Conservation (phyloP, 169 alveolate genomes). For the Amoebophrya sp. region DNA sequence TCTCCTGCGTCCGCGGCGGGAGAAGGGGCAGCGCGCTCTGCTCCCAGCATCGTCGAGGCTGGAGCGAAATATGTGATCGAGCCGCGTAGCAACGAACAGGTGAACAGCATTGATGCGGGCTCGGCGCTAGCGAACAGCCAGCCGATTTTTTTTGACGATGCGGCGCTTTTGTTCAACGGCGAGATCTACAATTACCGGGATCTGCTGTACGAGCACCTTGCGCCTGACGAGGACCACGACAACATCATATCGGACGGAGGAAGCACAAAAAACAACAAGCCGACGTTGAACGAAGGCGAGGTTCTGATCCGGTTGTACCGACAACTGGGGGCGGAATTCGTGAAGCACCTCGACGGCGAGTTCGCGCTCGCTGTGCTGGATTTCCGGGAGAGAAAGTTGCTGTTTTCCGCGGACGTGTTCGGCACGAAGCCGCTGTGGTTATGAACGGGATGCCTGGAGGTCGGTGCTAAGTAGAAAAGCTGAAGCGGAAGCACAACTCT, state of each 20-base stretch:
- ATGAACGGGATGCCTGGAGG: no score
- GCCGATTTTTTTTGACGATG: background rate
- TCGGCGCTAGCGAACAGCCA: background rate
- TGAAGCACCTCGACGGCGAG: slow-evolving; percentile 5
- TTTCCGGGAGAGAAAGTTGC: background rate
- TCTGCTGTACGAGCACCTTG: background rate
- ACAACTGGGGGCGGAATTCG: background rate
- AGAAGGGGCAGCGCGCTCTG: no score
- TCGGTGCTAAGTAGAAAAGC: no score
- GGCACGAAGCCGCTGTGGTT: slow-evolving; percentile 9
- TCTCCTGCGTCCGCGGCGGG: no score
- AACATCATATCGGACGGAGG: background rate
- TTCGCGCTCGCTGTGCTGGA: background rate
- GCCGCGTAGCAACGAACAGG: background rate
- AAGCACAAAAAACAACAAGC: background rate
- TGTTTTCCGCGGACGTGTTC: background rate
- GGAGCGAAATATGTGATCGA: background rate
- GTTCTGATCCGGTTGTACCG: background rate
- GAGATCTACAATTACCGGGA: slow-evolving; percentile 9
- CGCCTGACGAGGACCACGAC: background rate
- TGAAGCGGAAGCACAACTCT: no score
- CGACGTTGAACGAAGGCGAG: background rate
- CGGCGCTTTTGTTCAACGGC: background rate
- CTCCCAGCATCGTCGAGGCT: background rate
- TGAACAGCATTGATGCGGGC: background rate